Evolutionary conservation across 2,329 filamentous ascomycete genomes (phyloP).

Genomic region (Pseudogymnoascus verrucosus): DNA sequence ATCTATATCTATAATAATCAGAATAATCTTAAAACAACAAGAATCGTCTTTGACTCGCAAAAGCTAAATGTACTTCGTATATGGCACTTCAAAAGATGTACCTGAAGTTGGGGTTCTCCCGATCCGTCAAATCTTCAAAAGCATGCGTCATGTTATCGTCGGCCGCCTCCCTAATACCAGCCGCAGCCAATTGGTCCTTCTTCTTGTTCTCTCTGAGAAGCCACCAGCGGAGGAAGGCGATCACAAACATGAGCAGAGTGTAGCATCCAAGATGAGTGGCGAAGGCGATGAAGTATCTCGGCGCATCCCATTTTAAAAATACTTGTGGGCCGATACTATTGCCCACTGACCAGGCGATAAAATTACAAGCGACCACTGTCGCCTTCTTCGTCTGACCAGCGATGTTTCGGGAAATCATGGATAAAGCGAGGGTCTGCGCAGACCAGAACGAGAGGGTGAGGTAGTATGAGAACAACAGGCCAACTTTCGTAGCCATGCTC

Average conservation of each 20-base stretch:
- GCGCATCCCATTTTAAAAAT: constrained; percentile 43
- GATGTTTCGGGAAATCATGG: constrained; percentile 48
- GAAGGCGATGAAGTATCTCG: constrained; percentile 45
- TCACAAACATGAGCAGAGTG: constrained; percentile 18
- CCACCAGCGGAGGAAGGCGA: constrained; percentile 19
- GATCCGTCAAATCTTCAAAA: constrained; percentile 27
- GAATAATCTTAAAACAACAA: not conserved
- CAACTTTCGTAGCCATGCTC: constrained; percentile 50
- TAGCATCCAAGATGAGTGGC: constrained; percentile 44
- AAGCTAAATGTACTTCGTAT: not conserved
- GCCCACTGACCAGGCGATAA: constrained; percentile 43
- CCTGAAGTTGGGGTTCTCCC: constrained; percentile 23
- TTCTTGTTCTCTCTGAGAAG: constrained; percentile 28
- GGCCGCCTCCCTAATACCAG: constrained; percentile 12
- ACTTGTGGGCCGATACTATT: constrained; percentile 52
- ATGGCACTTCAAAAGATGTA: constrained; percentile 19
- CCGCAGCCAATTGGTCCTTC: constrained; percentile 16
- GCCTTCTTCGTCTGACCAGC: constrained; percentile 45
- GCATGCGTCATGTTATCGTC: constrained; percentile 21
- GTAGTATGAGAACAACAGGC: constrained; percentile 66
- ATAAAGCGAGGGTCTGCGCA: constrained; percentile 58
- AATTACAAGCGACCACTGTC: constrained; percentile 41
- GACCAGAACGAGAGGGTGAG: constrained; percentile 73
- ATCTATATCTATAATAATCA: not conserved
- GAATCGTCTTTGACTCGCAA: not conserved